phyloP scores from a whole-genome alignment of 495 filamentous ascomycete genomes.

The Hyaloscypha hepaticicola region DNA sequence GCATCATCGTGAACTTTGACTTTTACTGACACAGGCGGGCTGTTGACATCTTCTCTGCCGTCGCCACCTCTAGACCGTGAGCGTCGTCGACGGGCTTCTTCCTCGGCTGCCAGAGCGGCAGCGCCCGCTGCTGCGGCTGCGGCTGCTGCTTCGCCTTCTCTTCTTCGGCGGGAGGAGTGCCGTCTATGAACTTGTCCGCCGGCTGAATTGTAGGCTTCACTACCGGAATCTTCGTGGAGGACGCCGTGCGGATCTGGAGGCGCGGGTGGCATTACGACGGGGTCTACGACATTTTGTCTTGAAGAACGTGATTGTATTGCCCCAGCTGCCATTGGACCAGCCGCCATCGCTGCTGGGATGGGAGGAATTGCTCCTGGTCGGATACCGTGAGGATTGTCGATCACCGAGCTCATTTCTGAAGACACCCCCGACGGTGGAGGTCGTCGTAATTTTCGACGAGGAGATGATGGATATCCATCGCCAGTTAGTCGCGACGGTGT shows the following conservation, averaged over 20 bases:
- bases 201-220: slow-evolving; percentile 53
- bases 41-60: slow-evolving; percentile 43
- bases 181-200: slow-evolving; percentile 49
- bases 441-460: slow-evolving; percentile 52
- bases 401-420: slow-evolving; percentile 30
- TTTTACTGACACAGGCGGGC: slow-evolving; percentile 73
- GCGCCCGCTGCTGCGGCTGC: slow-evolving; percentile 49
- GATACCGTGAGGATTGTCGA: slow-evolving; percentile 28
- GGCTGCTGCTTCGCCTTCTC: slow-evolving; percentile 47
- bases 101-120: slow-evolving; percentile 38
- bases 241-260: slow-evolving; percentile 56
- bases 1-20: slow-evolving; percentile 74
- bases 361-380: slow-evolving; percentile 38
- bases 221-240: slow-evolving; percentile 58
- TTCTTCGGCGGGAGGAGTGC: slow-evolving; percentile 38
- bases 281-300: slow-evolving; percentile 36
- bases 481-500: slow-evolving; percentile 48
- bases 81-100: slow-evolving; percentile 26
- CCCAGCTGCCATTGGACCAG: slow-evolving; percentile 32
- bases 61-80: slow-evolving; percentile 35
- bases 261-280: slow-evolving; percentile 47
- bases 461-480: slow-evolving; percentile 51
- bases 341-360: slow-evolving; percentile 40
- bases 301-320: slow-evolving; percentile 29
- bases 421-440: slow-evolving; percentile 35